Evolutionary conservation across 768 basidiomycete species (phyloP), one percentile per base, ranked within the genome.

Genomic region (Megacollybia marginata): DNA sequence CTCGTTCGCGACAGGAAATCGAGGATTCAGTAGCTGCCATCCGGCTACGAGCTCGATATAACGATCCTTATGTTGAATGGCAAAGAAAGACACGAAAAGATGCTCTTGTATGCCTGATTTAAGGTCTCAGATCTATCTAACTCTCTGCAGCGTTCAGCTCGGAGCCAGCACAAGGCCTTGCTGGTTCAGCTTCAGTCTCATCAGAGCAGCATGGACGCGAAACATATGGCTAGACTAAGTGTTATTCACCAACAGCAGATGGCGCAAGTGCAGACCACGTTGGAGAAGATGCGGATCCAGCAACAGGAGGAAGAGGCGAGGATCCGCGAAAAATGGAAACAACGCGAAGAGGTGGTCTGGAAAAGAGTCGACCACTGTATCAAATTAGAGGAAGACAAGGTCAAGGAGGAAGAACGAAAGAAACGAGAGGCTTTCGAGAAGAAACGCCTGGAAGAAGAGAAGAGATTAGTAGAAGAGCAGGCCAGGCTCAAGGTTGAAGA

Each of bases 31-130:
- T 79, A 19, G 71, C 76, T 12, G 69, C 77, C 19, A 78, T 80
- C 55, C 70, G 77, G 31, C 65, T 75, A 32, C 71, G 75, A 32
- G 70, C 74, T 16, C 71, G 72, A 46, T 71, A 78, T 68, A 66
- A 72, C 53, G 77, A 80, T 53, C 75, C 75, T 50, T 80, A 79
- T 52, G 77, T 78, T 61, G 74, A 79, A 57, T 80, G 78, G 78
- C 72, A 78, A 61, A 69, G 70, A 50, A 64, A 72, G 52, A 73
- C 74, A 50, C 68, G 75, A 43, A 70, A 69, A 59, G 74, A 79
- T 57, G 72, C 78, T 20, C 73, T 76, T 53, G 76, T 79, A 59
- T 51, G 76, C 66, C 8, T 35, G 47, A 36, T 50, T 10, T 28
- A 5, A 13, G 12, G 15, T 12, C 40, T n/a, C 5, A 50, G 9